Base-by-base conservation (phyloP, 139 green algal species). In the Coccomyxa sp. region DNA sequence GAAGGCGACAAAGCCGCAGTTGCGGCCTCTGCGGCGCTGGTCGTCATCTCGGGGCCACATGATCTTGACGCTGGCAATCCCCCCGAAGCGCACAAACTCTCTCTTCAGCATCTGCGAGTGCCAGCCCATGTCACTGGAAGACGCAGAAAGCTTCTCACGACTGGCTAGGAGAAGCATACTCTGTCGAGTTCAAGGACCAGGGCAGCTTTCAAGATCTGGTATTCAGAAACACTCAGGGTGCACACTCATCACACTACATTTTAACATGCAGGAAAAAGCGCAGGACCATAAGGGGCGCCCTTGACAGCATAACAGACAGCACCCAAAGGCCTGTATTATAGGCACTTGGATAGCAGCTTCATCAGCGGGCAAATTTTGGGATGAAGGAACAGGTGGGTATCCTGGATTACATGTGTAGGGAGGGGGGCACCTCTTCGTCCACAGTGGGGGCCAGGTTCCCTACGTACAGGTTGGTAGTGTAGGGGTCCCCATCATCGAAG, bases 21-120 rank as follows among this genome's bases (percentile, higher is more conserved):
- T 98, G 55, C 93, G 84, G 10, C 85, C 88, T n/a, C 91, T 86
- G 31, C 87, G 82, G 31, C 89, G 87, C 87, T 98, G 92, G 80
- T 98, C 95, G 76, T 98, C 95, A 40, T 95, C 91, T 22, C 96
- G 86, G 6, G 96, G 96, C 96, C 96, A 99, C 95, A 99, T 98
- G 58, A 99, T 91, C 86, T 99, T 99, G 35, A 99, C 94, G 73
- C 89, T 95, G 55, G 87, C 94, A 10, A 99, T 92, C 36, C 90
- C 82, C 0, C 95, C 95, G 88, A 97, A 98, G 27, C 90, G 85
- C 2, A 90, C 92, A 90, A 98, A 98, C 82, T 97, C 95, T 16
- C 85, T 83, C 78, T 93, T 87, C 50, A 98, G 80, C 10, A 94
- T 80, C 41, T 87, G 78, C 79, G 91, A 58, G 44, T 16, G 44